Base-by-base conservation (phyloP, 306 rosid species). In the Lathyrus sativus region DNA sequence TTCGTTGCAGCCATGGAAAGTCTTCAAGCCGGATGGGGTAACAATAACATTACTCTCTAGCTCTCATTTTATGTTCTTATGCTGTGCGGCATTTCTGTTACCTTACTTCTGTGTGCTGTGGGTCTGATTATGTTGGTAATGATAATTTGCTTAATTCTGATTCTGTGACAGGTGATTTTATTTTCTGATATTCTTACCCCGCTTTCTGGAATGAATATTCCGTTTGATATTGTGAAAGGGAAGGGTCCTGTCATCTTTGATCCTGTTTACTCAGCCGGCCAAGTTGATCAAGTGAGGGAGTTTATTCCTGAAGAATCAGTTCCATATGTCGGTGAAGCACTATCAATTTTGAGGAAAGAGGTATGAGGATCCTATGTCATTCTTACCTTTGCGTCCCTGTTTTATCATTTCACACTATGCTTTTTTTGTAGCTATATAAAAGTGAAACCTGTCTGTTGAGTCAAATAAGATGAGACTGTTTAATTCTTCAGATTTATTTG, bases 121-220 rank as follows among this genome's bases (percentile, higher is more conserved):
- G 55, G 45, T 56, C 42, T 62, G 44, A 60, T 67, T 48, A 1
- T 64, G 68, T 74, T 77, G 61, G 68, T 74, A 65, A 84, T 51
- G 35, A 54, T 19, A 43, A 62, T 48, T 67, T 67, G 12, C 65
- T 46, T 38, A 26, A 31, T n/a, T 9, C 33, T 61, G 26, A 54
- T 60, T 78, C 41, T 71, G 74, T 60, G 54, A 74, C 85, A 93
- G 99, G 99, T 93, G 70, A 93, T 93, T 77, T 81, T 93, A 56
- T 93, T 93, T 85, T 93, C 99, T 0, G 99, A 93, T 77, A 93
- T 93, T 84, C 89, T 93, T 56, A 93, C 99, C 51, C 99, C 99
- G 9, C 96, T 93, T 29, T 85, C 99, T 10, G 99, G 99, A 62
- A 93, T 93, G 99, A 93, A 93, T 65, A 88, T 93, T 67, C 97